Evolutionary conservation across 192 early-diverging fungal species (phyloP).

Genomic region (Backusella liffmaniae): DNA sequence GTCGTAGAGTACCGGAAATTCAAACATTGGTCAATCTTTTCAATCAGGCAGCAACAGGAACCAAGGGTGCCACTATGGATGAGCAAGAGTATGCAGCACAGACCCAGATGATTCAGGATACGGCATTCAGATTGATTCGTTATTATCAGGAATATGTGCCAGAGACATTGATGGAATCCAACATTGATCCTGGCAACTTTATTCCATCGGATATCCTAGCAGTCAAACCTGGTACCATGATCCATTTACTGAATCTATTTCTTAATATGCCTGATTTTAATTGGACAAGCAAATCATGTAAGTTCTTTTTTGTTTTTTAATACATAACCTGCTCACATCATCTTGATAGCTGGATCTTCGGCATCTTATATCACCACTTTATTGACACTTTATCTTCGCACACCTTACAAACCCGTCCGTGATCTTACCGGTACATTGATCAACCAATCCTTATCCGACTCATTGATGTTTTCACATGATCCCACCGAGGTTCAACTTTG

Average conservation of each 20-base stretch:
- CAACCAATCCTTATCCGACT: slow-evolving; percentile 48
- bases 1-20: slow-evolving; percentile 68
- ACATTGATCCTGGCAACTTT: slow-evolving; percentile 74
- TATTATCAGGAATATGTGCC: slow-evolving; percentile 70
- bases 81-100: slow-evolving; percentile 34
- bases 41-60: slow-evolving; percentile 26
- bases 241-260: slow-evolving; percentile 64
- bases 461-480: slow-evolving; percentile 58
- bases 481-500: slow-evolving; percentile 55
- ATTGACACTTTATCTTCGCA: slow-evolving; percentile 51
- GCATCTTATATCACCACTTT: slow-evolving; percentile 53
- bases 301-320: slow-evolving; percentile 10
- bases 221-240: slow-evolving; percentile 49
- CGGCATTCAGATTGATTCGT: slow-evolving; percentile 56
- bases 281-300: slow-evolving; percentile 64
- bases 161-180: slow-evolving; percentile 60
- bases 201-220: slow-evolving; percentile 61
- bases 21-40: slow-evolving; percentile 59
- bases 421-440: slow-evolving; percentile 42
- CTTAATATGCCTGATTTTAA: slow-evolving; percentile 60
- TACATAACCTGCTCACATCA: not conserved
- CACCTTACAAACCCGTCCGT: slow-evolving; percentile 45
- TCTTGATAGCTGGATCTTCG: slow-evolving; percentile 38
- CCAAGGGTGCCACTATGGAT: slow-evolving; percentile 41
- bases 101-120: slow-evolving; percentile 50